Base-by-base conservation (phyloP, 805 yeast species). In the Pichia pseudocactophila region DNA sequence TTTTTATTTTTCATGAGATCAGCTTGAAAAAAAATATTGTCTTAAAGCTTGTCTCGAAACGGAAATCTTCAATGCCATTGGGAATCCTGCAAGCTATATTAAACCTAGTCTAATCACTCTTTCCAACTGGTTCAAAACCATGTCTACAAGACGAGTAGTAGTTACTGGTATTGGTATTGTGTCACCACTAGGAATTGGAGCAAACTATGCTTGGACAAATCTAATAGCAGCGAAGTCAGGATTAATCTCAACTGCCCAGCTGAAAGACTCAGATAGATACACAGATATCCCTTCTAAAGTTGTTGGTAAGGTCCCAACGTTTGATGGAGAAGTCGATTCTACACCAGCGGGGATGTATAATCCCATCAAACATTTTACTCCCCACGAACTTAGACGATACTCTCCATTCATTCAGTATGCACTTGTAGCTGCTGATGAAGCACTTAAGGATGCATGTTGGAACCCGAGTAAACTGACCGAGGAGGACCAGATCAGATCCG, bases 121-220 rank as follows among this genome's bases (percentile, higher is more conserved):
- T n/a, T n/a, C n/a, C n/a, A n/a, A n/a, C n/a, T n/a, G n/a, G n/a
- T n/a, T n/a, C n/a, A 28, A 12, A 12, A 4, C 5, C 15, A 28
- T 28, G 31, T 12, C 15, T 10, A n/a, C 15, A 8, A 60, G 67
- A 45, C 65, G 96, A 61, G 95, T 90, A 0, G 97, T 90, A 1
- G 81, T 90, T 1, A 92, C 98, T 0, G 98, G 98, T 0, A 57
- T 92, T 7, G 97, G 97, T 0, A 63, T 84, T 22, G 74, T 89
- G 1, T 76, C 92, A 0, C 98, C 98, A 0, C 63, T 92, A 3
- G 97, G 97, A 0, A 77, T 78, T 6, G 89, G 88, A 0, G 71
- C 68, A 3, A 53, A 53, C 13, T 59, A 58, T 12, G 62, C 76
- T 3, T 84, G 90, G 89, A 39, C 57, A 2, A 66, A 65, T 15